These are phyloP conservation scores for Chloranthus sessilifolius DNA, from an alignment of 164 flowering plant species.

Conservation along the genomic window DNA sequence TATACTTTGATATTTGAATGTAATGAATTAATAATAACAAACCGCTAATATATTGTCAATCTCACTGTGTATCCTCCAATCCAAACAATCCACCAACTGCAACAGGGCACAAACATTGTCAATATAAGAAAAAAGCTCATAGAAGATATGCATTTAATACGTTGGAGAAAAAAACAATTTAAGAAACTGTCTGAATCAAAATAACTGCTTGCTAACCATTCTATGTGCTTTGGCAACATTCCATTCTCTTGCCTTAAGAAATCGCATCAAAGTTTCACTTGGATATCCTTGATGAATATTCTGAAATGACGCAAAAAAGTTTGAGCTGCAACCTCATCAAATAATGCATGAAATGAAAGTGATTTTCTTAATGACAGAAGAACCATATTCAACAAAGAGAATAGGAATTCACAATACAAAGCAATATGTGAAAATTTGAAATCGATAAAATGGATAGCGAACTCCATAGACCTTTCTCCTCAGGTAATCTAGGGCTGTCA, in stretches of 20 bases:
- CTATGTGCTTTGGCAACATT: slow-evolving; percentile 76
- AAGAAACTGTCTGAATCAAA: background rate
- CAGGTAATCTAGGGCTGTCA: no score
- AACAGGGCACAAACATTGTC: slow-evolving; percentile 11
- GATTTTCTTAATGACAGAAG: no score
- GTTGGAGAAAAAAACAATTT: background rate
- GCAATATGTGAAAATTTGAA: no score
- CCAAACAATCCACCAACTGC: slow-evolving; percentile 76
- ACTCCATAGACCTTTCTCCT: no score
- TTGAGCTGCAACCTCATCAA: no score
- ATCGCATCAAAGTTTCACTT: slow-evolving; percentile 55
- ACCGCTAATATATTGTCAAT: slow-evolving; percentile 78
- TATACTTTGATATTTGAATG: no score
- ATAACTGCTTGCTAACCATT: slow-evolving; percentile 48
- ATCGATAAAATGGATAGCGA: no score
- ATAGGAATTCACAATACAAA: no score
- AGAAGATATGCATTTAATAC: background rate
- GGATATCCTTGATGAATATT: slow-evolving; percentile 78
- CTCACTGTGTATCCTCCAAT: slow-evolving; percentile 83
- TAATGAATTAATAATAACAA: no score
- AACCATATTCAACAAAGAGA: no score
- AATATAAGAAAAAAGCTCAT: background rate
- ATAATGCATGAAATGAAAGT: no score
- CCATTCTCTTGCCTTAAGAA: slow-evolving; percentile 94
- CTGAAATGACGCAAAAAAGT: slow-evolving; percentile 38